Evolutionary conservation across 2,329 filamentous ascomycete species (phyloP).

Genomic region (Coccinonectria pachysandricola): DNA sequence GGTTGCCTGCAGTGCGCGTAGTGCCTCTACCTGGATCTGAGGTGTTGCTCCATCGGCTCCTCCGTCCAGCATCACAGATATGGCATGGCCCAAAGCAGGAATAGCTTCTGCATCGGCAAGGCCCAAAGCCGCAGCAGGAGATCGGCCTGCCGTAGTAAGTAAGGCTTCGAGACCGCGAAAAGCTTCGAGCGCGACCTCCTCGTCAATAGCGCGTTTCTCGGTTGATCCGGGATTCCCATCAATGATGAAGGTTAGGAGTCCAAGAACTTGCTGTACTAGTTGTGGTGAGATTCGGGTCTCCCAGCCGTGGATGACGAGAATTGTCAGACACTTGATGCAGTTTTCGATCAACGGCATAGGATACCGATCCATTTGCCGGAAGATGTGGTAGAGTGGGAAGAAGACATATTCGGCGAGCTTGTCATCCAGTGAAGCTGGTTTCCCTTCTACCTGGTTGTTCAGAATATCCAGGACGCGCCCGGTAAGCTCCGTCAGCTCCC

Average conservation of each 20-base stretch:
- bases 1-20: conserved; percentile 53
- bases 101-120: conserved; percentile 51
- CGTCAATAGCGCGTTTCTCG: conserved; percentile 39
- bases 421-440: conserved; percentile 52
- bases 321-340: conserved; percentile 61
- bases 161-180: conserved; percentile 61
- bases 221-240: conserved; percentile 55
- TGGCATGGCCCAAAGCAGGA: conserved; percentile 70
- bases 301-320: conserved; percentile 75
- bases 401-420: conserved; percentile 91
- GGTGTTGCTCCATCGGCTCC: conserved; percentile 53
- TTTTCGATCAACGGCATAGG: conserved; percentile 65
- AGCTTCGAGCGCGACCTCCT: conserved; percentile 65
- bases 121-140: conserved; percentile 35
- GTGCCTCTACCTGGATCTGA: conserved; percentile 61
- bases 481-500: conserved; percentile 35
- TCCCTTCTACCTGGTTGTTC: conserved; percentile 29
- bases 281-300: conserved; percentile 57
- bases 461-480: conserved; percentile 37
- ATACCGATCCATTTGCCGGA: conserved; percentile 63
- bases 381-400: conserved; percentile 81
- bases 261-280: conserved; percentile 73
- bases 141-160: conserved; percentile 47
- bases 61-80: conserved; percentile 70
- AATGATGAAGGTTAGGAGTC: conserved; percentile 72